Evolutionary conservation across 129 eudicot genomes (phyloP).

Genomic region (Ambrosia artemisiifolia): DNA sequence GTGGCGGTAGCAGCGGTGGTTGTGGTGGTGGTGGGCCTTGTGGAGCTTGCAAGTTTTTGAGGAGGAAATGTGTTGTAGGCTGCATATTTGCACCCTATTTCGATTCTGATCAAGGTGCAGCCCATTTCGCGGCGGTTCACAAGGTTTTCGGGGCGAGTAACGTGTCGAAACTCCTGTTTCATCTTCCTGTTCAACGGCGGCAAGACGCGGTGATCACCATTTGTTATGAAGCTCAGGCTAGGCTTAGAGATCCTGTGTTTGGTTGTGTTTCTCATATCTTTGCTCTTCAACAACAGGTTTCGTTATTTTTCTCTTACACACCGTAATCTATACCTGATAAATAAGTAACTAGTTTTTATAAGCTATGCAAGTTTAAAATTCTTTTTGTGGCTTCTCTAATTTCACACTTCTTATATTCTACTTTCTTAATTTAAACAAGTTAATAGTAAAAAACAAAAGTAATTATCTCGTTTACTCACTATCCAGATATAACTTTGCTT

Average conservation of each 20-base stretch:
- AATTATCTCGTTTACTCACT: no score
- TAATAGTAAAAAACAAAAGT: no score
- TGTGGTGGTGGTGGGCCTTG: constrained; percentile 41
- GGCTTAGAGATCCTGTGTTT: constrained; percentile 54
- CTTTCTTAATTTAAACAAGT: no score
- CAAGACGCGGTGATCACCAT: constrained; percentile 59
- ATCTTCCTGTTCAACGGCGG: constrained; percentile 45
- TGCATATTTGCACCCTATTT: constrained; percentile 67
- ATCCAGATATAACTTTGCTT: no score
- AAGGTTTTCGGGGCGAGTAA: constrained; percentile 60
- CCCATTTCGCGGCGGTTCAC: constrained; percentile 54
- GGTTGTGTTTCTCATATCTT: constrained; percentile 65
- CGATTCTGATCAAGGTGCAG: constrained; percentile 56
- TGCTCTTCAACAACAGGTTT: constrained; percentile 70
- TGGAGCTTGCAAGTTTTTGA: constrained; percentile 67
- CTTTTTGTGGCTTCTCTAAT: no score
- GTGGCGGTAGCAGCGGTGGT: constrained; percentile 15
- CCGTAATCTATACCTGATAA: no score
- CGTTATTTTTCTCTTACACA: background rate
- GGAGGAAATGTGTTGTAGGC: constrained; percentile 55
- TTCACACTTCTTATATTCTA: no score
- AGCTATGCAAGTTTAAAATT: no score
- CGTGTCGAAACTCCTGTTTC: constrained; percentile 45
- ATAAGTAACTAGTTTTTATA: no score
- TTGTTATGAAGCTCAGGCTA: constrained; percentile 60